These are phyloP conservation scores for Wickerhamiella bombiphila DNA, from an alignment of 805 yeast species.

Conservation along the genomic window DNA sequence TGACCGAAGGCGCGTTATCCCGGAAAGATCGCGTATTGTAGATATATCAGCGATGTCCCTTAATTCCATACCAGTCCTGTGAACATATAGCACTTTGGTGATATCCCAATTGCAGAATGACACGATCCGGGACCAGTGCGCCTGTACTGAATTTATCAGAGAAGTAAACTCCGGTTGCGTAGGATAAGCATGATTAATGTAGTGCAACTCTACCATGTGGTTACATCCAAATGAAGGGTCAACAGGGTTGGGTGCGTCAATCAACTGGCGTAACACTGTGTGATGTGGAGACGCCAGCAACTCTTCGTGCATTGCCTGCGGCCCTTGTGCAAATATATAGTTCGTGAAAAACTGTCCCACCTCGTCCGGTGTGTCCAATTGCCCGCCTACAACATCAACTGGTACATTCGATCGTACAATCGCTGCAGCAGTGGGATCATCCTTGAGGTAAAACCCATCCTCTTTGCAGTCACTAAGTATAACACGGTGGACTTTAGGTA, in stretches of 20 bases:
- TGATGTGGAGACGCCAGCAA: slow-evolving; percentile 4
- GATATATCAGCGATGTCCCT: too few species aligned
- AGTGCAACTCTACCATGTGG: slow-evolving; percentile 25
- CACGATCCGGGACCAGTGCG: too few species aligned
- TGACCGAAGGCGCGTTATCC: too few species aligned
- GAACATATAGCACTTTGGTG: too few species aligned
- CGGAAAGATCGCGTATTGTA: too few species aligned
- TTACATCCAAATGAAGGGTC: slow-evolving; percentile 19
- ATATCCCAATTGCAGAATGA: too few species aligned
- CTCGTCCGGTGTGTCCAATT: slow-evolving; percentile 2
- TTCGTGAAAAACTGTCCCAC: slow-evolving; percentile 14
- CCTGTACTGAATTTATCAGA: slow-evolving; percentile 17
- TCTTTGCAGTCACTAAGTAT: slow-evolving; percentile 21
- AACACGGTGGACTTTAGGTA: slow-evolving; percentile 13
- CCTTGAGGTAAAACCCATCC: slow-evolving; percentile 18
- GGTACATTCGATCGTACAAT: slow-evolving; percentile 5
- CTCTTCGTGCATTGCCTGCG: slow-evolving; percentile 7
- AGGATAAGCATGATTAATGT: slow-evolving; percentile 19
- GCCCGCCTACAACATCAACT: not conserved
- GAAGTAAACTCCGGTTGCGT: slow-evolving; percentile 9
- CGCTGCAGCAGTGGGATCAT: slow-evolving; percentile 6
- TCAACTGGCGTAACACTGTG: slow-evolving; percentile 19
- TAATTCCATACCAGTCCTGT: too few species aligned
- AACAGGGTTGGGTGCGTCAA: slow-evolving; percentile 23
- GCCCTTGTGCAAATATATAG: slow-evolving; percentile 10